These are phyloP conservation scores for Fusarium paranaense DNA, from an alignment of 2,329 filamentous ascomycete genomes.

Conservation along the genomic window DNA sequence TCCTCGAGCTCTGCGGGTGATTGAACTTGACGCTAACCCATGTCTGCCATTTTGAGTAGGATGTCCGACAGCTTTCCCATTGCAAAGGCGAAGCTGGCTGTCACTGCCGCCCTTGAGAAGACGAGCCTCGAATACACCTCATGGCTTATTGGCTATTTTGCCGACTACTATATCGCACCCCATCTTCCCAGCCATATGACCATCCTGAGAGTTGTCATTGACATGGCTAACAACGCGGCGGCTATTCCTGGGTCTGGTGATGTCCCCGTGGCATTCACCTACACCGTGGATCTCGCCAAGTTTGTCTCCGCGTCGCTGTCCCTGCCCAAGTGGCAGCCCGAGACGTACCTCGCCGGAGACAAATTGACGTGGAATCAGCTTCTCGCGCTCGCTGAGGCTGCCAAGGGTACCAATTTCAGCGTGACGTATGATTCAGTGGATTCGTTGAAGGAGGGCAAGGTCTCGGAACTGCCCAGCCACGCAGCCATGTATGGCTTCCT, in stretches of 20 bases:
- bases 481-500: conserved; percentile 3
- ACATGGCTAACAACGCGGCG: conserved; percentile 49
- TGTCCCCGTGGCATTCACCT: background rate
- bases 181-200: background rate
- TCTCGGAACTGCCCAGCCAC: conserved; percentile 7
- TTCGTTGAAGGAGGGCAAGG: background rate
- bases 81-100: background rate
- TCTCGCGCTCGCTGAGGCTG: background rate
- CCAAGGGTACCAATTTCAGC: conserved; percentile 1
- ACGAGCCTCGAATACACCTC: background rate
- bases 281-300: background rate
- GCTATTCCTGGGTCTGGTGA: background rate
- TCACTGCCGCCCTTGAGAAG: background rate
- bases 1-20: too few relatives aligned
- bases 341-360: background rate
- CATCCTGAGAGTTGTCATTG: conserved; percentile 44
- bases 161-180: conserved; percentile 6
- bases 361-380: background rate
- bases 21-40: background rate
- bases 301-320: background rate
- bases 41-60: background rate
- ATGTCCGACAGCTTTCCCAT: background rate
- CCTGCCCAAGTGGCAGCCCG: background rate
- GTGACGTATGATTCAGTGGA: conserved; percentile 8
- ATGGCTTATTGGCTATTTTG: background rate